Evolutionary conservation across 2,329 filamentous ascomycete species (phyloP), one percentile per base, ranked within the genome.

Genomic region (Fusarium verrucosum): DNA sequence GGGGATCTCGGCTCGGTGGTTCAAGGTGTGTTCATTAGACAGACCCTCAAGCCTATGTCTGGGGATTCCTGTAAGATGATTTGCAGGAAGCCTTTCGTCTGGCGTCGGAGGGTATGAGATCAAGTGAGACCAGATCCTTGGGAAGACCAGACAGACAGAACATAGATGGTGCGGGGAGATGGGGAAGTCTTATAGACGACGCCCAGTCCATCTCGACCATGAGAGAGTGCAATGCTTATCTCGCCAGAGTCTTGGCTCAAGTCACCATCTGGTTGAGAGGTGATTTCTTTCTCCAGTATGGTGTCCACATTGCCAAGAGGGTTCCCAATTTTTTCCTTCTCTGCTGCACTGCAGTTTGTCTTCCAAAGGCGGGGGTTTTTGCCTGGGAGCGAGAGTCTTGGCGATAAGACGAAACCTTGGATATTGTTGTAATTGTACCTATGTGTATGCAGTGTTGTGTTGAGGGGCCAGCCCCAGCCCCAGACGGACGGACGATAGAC

Each of bases 151-250:
- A 49, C 28, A 30, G 43, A 49, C 23, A 61, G 30, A 41, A 44
- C 46, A 26, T 45, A 42, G 10, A 63, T 51, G 42, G 16, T 65
- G 56, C 50, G 55, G 59, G 56, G 59, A 68, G 62, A 58, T 50
- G 55, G 57, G 53, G 55, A 58, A 56, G 56, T 64, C 68, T 70
- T 70, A 70, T 70, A 70, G 68, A 66, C 50, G n/a, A n/a, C n/a
- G n/a, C n/a, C n/a, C n/a, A n/a, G 47, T 54, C 43, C 58, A 43
- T 56, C 32, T 55, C 20, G 53, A 36, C 47, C 30, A 45, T 40
- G 30, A 42, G 42, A 42, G 42, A 65, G 49, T 28, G 32, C 41
- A 50, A 60, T 60, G 50, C 63, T 63, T 64, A 66, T 65, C 63
- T 67, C 61, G 43, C 50, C 42, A 32, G 43, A 54, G 46, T 58